A percentile compares a stretch with the other conserved stretches of the same genome.
Evolutionary conservation across 2,329 filamentous ascomycete species (phyloP).

Genomic region (Dendrostoma leiphaemia): DNA sequence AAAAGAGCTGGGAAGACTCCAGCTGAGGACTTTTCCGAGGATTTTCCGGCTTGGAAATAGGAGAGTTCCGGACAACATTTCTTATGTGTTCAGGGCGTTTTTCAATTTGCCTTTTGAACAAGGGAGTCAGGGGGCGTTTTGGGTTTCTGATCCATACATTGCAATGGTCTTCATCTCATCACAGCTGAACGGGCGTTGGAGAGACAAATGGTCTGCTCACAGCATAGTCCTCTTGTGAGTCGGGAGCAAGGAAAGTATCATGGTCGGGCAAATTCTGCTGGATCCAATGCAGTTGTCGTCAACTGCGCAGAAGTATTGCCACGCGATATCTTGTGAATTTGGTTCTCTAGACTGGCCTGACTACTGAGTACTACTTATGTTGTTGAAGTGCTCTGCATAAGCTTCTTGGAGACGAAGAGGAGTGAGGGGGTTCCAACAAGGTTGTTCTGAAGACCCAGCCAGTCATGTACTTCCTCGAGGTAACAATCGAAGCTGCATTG

Average conservation of each 20-base stretch:
- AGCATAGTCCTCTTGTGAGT: not conserved
- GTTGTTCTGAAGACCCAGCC: too few relatives aligned
- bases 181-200: not conserved
- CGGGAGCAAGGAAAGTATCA: not conserved
- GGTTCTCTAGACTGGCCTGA: not conserved
- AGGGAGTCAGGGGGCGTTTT: slow-evolving; percentile 5
- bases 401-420: too few relatives aligned
- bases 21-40: slow-evolving; percentile 14
- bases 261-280: not conserved
- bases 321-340: not conserved
- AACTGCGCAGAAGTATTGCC: not conserved
- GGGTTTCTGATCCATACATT: not conserved
- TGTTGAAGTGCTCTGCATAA: too few relatives aligned
- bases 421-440: too few relatives aligned
- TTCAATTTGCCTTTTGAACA: not conserved
- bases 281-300: not conserved
- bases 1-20: slow-evolving; percentile 98
- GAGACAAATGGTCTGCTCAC: not conserved
- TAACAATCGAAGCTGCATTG: too few relatives aligned
- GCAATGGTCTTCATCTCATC: not conserved
- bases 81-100: not conserved
- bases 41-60: too few relatives aligned
- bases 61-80: too few relatives aligned
- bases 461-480: too few relatives aligned
- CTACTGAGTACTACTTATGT: not conserved